Evolutionary conservation across 2,329 filamentous ascomycete species (phyloP).

Genomic region (Sporothrix brunneoviolacea): DNA sequence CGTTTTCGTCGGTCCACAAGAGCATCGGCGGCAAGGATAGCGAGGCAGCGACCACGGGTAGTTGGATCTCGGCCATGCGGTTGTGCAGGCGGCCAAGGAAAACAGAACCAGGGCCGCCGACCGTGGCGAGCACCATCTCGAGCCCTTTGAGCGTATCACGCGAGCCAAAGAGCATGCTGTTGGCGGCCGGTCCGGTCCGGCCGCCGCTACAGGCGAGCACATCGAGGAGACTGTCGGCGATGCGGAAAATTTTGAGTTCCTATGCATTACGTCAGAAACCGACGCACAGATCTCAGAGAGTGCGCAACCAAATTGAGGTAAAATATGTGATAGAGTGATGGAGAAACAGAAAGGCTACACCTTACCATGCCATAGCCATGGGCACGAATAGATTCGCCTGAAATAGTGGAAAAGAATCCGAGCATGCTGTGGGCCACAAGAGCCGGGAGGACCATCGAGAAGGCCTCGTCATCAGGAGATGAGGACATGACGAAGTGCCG

Average conservation of each 20-base stretch:
- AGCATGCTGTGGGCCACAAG: background rate
- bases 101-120: background rate
- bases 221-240: background rate
- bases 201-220: background rate
- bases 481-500: constrained; percentile 2
- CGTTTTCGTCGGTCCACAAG: background rate
- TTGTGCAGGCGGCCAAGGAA: background rate
- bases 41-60: background rate
- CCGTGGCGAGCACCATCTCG: background rate
- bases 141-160: background rate
- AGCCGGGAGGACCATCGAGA: background rate
- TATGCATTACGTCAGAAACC: too few species aligned
- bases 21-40: background rate
- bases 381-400: background rate
- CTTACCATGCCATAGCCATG: background rate
- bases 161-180: background rate
- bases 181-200: background rate
- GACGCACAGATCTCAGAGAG: background rate
- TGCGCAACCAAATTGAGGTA: background rate
- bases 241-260: constrained; percentile 1
- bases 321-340: too few species aligned
- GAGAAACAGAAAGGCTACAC: background rate
- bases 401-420: background rate
- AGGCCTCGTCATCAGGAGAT: background rate
- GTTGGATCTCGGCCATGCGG: background rate